A percentile compares a stretch with the other conserved stretches of the same genome.
phyloP scores from a whole-genome alignment of 129 eudicot genomes.

The Lactuca sativa region DNA sequence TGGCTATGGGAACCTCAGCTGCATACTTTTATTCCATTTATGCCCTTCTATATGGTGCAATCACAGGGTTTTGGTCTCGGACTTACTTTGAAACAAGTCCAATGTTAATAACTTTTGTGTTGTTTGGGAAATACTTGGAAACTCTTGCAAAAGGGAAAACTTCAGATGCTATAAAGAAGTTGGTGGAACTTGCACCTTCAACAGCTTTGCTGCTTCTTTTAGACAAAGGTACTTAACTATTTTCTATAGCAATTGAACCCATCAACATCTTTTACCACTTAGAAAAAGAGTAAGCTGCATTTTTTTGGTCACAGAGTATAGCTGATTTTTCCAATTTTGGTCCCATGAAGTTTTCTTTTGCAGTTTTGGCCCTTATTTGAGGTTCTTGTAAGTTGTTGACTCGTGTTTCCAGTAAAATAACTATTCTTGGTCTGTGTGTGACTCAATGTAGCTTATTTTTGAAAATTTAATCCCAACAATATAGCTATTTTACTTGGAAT shows the following conservation, averaged over 20 bases:
- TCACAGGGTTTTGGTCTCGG: slow-evolving; percentile 78
- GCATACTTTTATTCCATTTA: slow-evolving; percentile 84
- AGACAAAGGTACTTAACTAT: slow-evolving; percentile 54
- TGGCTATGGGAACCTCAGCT: slow-evolving; percentile 93
- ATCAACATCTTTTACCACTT: neutral
- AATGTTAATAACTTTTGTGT: slow-evolving; percentile 86
- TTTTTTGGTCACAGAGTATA: no score
- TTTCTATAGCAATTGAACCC: no score
- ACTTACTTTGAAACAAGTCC: slow-evolving; percentile 95
- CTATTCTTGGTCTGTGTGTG: no score
- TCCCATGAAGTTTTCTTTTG: no score
- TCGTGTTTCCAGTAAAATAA: no score
- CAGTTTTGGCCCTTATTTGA: no score
- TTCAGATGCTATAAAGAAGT: slow-evolving; percentile 87
- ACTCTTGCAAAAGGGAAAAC: slow-evolving; percentile 90
- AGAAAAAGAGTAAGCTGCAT: no score
- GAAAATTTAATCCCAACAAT: no score
- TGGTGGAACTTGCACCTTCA: slow-evolving; percentile 89
- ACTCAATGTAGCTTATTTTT: no score
- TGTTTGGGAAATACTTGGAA: slow-evolving; percentile 87
- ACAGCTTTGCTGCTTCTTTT: slow-evolving; percentile 74
- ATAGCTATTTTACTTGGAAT: no score
- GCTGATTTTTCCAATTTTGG: no score
- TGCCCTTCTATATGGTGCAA: slow-evolving; percentile 80
- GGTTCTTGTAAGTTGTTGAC: no score